A percentile compares a stretch with the other conserved stretches of the same genome.
Conservation (phyloP, 2,329 filamentous ascomycete species). For the Basipetospora chlamydospora region DNA sequence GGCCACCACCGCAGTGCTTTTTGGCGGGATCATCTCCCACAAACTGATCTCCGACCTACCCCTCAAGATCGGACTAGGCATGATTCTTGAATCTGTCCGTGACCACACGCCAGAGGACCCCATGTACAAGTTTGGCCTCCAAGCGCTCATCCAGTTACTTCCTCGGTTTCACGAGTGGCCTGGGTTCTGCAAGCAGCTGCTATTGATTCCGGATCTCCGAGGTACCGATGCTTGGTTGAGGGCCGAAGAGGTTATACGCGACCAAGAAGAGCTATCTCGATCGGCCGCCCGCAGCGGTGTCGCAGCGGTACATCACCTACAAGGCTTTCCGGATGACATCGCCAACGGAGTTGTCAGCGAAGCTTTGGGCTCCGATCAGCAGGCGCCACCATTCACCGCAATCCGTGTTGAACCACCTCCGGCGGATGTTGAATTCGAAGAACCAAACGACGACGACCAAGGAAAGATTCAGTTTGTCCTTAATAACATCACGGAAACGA, state of each 20-base stretch:
- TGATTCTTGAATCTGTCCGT: constrained; percentile 93
- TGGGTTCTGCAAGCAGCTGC: constrained; percentile 75
- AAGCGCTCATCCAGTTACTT: constrained; percentile 81
- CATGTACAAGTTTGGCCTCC: constrained; percentile 97
- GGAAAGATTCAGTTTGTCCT: constrained; percentile 91
- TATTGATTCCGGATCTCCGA: constrained; percentile 68
- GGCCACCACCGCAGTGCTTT: constrained; percentile 88
- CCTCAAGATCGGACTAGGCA: constrained; percentile 83
- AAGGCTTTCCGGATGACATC: constrained; percentile 30
- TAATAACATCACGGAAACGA: constrained; percentile 89
- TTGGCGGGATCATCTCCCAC: constrained; percentile 91
- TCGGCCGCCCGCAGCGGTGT: constrained; percentile 42
- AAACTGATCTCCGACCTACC: constrained; percentile 82
- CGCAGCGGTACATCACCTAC: too few species aligned
- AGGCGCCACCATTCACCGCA: constrained; percentile 59
- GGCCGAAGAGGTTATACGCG: constrained; percentile 64
- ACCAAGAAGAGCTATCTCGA: constrained; percentile 44
- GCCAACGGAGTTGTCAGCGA: constrained; percentile 1
- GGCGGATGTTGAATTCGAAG: constrained; percentile 52
- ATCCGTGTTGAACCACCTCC: constrained; percentile 61
- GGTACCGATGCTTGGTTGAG: constrained; percentile 74
- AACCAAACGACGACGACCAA: constrained; percentile 71
- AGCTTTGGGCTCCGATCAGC: constrained; percentile 33
- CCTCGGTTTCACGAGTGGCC: constrained; percentile 82
- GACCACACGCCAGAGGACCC: constrained; percentile 70